These are phyloP conservation scores for Calendula officinalis DNA, from an alignment of 129 eudicot genomes.

Conservation along the genomic window DNA sequence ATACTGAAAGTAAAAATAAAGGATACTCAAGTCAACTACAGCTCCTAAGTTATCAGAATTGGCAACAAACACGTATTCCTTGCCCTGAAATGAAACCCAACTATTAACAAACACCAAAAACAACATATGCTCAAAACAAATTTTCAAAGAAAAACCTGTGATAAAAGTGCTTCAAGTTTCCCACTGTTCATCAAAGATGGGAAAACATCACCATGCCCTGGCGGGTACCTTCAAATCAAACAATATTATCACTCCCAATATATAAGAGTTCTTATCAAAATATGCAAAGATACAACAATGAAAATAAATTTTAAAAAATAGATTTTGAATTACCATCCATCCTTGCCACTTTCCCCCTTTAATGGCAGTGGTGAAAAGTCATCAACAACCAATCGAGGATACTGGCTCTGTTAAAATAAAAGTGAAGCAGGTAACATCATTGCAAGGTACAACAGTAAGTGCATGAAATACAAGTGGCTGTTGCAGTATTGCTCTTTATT, in stretches of 20 bases:
- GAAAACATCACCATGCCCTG: slow-evolving; percentile 99
- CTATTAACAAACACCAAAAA: slow-evolving; percentile 9
- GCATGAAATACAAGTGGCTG: too few relatives aligned
- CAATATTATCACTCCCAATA: slow-evolving; percentile 14
- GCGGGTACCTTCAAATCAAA: slow-evolving; percentile 76
- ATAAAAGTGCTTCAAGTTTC: slow-evolving; percentile 76
- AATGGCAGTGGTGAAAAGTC: slow-evolving; percentile 4
- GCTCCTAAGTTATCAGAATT: slow-evolving; percentile 97
- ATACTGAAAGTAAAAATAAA: slow-evolving; percentile 17
- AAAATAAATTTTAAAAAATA: neutral
- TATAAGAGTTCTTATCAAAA: neutral
- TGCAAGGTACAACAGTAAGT: neutral
- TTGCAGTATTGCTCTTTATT: too few relatives aligned
- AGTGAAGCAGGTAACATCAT: slow-evolving; percentile 17
- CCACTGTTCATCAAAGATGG: slow-evolving; percentile 96
- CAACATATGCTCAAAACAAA: slow-evolving; percentile 28
- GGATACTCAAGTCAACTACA: slow-evolving; percentile 88
- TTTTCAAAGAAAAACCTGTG: slow-evolving; percentile 54
- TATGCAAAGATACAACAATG: too few relatives aligned
- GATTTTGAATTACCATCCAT: slow-evolving; percentile 5
- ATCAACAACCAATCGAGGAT: slow-evolving; percentile 8
- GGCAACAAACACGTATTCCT: slow-evolving; percentile 93
- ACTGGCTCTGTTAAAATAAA: neutral
- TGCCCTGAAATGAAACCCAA: slow-evolving; percentile 59
- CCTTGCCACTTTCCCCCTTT: slow-evolving; percentile 1